phyloP scores from a whole-genome alignment of 2,329 filamentous ascomycete genomes.

The Penicillium nordicum region DNA sequence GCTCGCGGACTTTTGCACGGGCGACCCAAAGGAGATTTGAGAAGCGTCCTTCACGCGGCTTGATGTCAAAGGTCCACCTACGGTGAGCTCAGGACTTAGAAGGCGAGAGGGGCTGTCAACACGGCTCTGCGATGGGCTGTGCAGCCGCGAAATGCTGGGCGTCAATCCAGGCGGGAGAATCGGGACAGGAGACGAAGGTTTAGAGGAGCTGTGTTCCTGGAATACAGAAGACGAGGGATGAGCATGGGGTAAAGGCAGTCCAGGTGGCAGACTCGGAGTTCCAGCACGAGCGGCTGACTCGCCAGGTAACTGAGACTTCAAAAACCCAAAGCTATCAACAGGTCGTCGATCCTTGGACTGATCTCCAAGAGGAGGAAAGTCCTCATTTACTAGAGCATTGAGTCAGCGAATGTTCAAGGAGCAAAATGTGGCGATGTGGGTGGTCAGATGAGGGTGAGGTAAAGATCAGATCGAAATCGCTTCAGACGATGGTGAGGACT shows the following conservation, averaged over 20 bases:
- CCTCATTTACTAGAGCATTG: conserved; percentile 41
- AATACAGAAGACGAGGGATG: conserved; percentile 37
- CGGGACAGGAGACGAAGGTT: conserved; percentile 29
- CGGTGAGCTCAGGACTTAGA: conserved; percentile 28
- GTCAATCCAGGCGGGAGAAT: conserved; percentile 30
- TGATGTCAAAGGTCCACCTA: conserved; percentile 20
- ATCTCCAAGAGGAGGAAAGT: conserved; percentile 47
- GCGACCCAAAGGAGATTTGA: conserved; percentile 43
- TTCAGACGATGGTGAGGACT: neutral
- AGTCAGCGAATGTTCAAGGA: conserved; percentile 28
- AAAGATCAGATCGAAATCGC: neutral
- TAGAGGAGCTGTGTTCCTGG: conserved; percentile 32
- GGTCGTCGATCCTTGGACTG: conserved; percentile 36
- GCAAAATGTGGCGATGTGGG: conserved; percentile 10
- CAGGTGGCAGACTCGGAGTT: conserved; percentile 42
- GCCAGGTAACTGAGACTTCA: conserved; percentile 34
- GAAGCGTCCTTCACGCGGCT: conserved; percentile 30
- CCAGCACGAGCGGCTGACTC: conserved; percentile 35
- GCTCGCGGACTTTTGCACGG: conserved; percentile 33
- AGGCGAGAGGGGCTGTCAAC: conserved; percentile 23
- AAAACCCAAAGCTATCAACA: conserved; percentile 36
- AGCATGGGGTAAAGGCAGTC: conserved; percentile 41
- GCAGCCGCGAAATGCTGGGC: conserved; percentile 24
- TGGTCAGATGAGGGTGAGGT: conserved; percentile 6
- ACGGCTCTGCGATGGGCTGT: conserved; percentile 29